These are phyloP conservation scores for Nepenthes gracilis DNA, from an alignment of 148 eudicot genomes.

Conservation along the genomic window DNA sequence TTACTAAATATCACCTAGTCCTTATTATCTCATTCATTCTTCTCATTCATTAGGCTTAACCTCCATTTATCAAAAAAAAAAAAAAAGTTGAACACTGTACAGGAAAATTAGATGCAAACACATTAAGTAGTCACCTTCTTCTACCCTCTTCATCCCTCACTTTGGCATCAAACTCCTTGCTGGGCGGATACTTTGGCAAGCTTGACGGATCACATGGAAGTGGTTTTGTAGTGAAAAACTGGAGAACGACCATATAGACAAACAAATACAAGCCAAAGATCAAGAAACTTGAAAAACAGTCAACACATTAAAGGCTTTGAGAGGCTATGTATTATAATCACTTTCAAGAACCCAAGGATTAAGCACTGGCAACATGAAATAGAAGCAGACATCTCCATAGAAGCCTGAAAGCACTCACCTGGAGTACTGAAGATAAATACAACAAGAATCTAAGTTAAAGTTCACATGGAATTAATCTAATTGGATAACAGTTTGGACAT, in stretches of 20 bases:
- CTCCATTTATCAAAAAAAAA: background rate
- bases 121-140: slow-evolving; percentile 28
- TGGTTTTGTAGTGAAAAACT: slow-evolving; percentile 77
- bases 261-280: background rate
- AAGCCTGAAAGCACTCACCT: too few species aligned
- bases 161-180: slow-evolving; percentile 85
- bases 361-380: too few species aligned
- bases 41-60: background rate
- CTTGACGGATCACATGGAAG: slow-evolving; percentile 84
- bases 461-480: too few species aligned
- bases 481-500: too few species aligned
- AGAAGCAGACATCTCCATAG: too few species aligned
- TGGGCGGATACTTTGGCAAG: slow-evolving; percentile 85
- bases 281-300: background rate
- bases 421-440: too few species aligned
- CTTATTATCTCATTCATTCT: background rate
- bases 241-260: slow-evolving; percentile 9
- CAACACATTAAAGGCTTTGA: background rate
- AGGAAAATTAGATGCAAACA: background rate
- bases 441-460: too few species aligned
- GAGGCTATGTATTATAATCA: background rate
- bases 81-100: background rate
- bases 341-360: background rate
- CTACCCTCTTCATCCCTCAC: slow-evolving; percentile 83
- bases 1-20: too few species aligned